phyloP scores from a whole-genome alignment of 805 yeast species.

The Zygosaccharomyces lentus region DNA sequence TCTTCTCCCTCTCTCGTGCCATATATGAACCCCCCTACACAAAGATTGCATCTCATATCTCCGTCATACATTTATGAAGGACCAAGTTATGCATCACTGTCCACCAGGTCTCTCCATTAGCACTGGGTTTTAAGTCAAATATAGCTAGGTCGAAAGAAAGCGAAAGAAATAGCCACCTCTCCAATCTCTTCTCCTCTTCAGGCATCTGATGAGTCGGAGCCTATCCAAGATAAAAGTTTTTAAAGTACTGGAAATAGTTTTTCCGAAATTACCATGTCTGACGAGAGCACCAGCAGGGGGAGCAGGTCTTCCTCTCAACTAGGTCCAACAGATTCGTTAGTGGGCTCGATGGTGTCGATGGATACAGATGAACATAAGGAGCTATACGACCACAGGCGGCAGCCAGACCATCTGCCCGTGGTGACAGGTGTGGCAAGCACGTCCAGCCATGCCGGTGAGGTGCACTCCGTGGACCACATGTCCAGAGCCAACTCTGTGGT shows the following conservation, averaged over 20 bases:
- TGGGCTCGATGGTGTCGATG: constrained; percentile 35
- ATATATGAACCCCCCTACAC: background rate
- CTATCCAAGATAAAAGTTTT: background rate
- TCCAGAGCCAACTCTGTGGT: constrained; percentile 22
- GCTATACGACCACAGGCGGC: constrained; percentile 47
- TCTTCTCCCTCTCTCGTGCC: background rate
- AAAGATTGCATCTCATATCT: background rate
- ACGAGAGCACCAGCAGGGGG: constrained; percentile 6
- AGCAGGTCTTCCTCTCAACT: constrained; percentile 11
- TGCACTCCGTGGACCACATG: constrained; percentile 14
- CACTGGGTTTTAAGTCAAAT: constrained; percentile 1
- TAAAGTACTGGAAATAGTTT: background rate
- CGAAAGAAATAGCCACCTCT: background rate
- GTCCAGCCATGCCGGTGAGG: constrained; percentile 3
- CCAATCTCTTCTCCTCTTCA: background rate
- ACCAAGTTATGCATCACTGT: constrained; percentile 5
- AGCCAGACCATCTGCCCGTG: constrained; percentile 40
- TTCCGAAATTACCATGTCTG: constrained; percentile 7
- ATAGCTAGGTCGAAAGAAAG: background rate
- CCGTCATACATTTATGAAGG: background rate
- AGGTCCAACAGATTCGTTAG: constrained; percentile 26
- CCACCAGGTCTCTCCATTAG: background rate
- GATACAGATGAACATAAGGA: constrained; percentile 38
- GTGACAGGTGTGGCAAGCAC: constrained; percentile 5
- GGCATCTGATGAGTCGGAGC: background rate